Base-by-base conservation (phyloP, 306 rosid genomes). In the Cicer cuneatum region DNA sequence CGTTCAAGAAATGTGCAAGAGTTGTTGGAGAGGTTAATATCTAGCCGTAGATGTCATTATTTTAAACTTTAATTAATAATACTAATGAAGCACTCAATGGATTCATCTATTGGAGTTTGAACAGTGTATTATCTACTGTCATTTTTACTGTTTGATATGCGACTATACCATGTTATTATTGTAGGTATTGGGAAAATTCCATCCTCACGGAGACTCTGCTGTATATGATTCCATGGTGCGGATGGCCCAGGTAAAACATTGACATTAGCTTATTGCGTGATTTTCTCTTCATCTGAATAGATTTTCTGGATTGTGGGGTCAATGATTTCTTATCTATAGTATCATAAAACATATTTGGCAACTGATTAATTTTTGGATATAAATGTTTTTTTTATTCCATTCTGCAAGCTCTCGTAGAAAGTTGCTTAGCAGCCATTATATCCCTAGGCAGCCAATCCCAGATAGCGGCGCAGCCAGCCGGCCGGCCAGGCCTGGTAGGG, bases 1-100 rank as follows among this genome's bases (percentile, higher is more conserved):
- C 99, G 1, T 94, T 90, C 86, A 90, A 85, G 95, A 94, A 94
- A 88, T 90, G 99, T 74, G 99, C 99, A 15, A 90, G 99, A 87
- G 99, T 94, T 71, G 99, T 94, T 82, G 99, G 99, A 87, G 99
- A 94, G 99, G 98, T 89, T 78, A 73, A 71, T 72, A 38, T 72
- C 69, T 72, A 41, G 66, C 71, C 19, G 14, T 21, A 19, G 15
- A 18, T 77, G 66, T 79, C 64, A 43, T 42, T 43, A 19, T 78
- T 73, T 58, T 38, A 60, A 71, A 42, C 70, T 69, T 64, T 43
- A 61, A 15, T 57, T 43, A 62, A 33, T 42, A 16, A 15, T 46
- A 29, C 5, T 29, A 73, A 69, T 1, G 41, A 47, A 59, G 73
- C 45, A 42, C 41, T 7, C 14, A 18, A 37, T 80, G 29, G 40